phyloP scores from a whole-genome alignment of 768 basidiomycete genomes.

The Amanita rimosa region DNA sequence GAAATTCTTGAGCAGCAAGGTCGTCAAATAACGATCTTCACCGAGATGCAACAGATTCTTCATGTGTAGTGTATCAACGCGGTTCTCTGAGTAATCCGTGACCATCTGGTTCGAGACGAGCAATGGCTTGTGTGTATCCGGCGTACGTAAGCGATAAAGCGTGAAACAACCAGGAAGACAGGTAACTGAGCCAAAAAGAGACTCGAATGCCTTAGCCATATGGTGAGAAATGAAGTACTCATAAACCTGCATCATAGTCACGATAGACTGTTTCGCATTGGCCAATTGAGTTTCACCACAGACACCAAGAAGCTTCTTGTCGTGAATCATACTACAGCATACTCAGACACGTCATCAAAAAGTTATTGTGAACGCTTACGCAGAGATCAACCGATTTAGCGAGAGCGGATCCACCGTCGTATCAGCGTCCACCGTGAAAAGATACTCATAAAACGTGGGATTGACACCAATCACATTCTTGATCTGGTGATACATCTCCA shows the following conservation, averaged over 20 bases:
- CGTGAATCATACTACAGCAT: constrained; percentile 82
- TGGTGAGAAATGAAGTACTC: constrained; percentile 99
- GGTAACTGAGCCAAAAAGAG: constrained; percentile 93
- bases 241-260: constrained; percentile 99
- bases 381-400: constrained; percentile 84
- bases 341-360: constrained; percentile 2
- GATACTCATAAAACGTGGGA: constrained; percentile 94
- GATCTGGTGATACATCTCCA: constrained; percentile 99
- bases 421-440: constrained; percentile 91
- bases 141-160: constrained; percentile 87
- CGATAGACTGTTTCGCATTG: constrained; percentile 89
- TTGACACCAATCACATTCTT: constrained; percentile 99
- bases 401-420: constrained; percentile 86
- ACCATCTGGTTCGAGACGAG: constrained; percentile 87
- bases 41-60: constrained; percentile 97
- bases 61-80: constrained; percentile 96
- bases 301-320: constrained; percentile 86
- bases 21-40: constrained; percentile 98
- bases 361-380: constrained; percentile 41
- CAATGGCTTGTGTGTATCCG: constrained; percentile 92
- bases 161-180: constrained; percentile 99
- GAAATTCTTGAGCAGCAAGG: constrained; percentile 93
- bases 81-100: constrained; percentile 89
- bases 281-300: constrained; percentile 93
- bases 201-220: constrained; percentile 97